These are phyloP conservation scores for Lactarius akahatsu DNA, from an alignment of 768 basidiomycete genomes.

Conservation along the genomic window DNA sequence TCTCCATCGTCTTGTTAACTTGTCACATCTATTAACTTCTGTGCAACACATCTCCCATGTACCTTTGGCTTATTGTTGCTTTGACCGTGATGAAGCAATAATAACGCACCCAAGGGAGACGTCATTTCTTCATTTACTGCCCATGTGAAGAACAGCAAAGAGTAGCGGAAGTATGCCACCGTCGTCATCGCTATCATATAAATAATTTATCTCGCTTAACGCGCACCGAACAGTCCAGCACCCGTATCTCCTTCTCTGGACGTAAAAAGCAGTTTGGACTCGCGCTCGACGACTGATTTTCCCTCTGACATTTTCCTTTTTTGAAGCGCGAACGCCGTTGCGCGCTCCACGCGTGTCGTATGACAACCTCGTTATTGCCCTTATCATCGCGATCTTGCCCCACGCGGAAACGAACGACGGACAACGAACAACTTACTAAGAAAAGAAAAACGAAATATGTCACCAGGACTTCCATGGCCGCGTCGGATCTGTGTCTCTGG, in stretches of 20 bases:
- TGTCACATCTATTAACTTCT: background rate
- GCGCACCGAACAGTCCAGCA: background rate
- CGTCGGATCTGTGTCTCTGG: no score
- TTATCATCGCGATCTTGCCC: conserved; percentile 5
- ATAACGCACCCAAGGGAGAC: background rate
- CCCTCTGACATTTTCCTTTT: background rate
- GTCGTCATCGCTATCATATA: background rate
- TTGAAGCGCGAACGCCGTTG: background rate
- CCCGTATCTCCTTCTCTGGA: background rate
- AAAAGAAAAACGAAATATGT: background rate
- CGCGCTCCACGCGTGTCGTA: background rate
- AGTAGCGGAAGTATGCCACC: background rate
- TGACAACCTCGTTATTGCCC: background rate
- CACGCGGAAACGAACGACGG: background rate
- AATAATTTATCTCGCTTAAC: background rate
- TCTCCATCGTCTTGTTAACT: background rate
- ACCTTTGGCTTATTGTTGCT: conserved; percentile 7
- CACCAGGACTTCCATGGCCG: background rate
- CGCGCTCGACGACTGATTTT: background rate
- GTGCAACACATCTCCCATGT: background rate
- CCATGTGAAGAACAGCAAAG: background rate
- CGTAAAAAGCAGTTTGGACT: background rate
- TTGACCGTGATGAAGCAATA: conserved; percentile 15
- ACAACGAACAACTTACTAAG: background rate
- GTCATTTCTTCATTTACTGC: background rate